Conservation (phyloP, 140 eudicot genomes). For the Cichorium intybus region DNA sequence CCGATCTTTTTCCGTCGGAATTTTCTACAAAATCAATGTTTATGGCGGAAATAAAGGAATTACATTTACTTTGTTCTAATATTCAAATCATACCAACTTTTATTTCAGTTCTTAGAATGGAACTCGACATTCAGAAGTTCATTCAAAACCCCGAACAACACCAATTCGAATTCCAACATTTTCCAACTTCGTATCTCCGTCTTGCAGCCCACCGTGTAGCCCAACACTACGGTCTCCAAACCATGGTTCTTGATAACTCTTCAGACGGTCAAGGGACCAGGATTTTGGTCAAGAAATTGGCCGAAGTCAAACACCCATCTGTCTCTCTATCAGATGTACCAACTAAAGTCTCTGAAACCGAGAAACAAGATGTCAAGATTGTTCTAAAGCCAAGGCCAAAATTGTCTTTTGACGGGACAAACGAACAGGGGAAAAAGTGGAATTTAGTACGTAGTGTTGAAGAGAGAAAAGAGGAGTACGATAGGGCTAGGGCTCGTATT, state of each 20-base stretch:
- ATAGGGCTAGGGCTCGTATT: slow-evolving; percentile 88
- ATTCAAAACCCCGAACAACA: slow-evolving; percentile 56
- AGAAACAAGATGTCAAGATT: slow-evolving; percentile 64
- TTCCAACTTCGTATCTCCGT: slow-evolving; percentile 90
- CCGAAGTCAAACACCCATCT: slow-evolving; percentile 58
- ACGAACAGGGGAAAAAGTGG: slow-evolving; percentile 46
- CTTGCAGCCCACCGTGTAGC: slow-evolving; percentile 99
- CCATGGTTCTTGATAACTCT: slow-evolving; percentile 63
- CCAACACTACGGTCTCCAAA: slow-evolving; percentile 83
- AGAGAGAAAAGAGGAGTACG: slow-evolving; percentile 96
- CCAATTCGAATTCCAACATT: slow-evolving; percentile 89
- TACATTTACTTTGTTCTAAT: slow-evolving; percentile 12
- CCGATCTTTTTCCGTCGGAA: neutral
- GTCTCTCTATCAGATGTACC: slow-evolving; percentile 71
- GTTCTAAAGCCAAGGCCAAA: slow-evolving; percentile 77
- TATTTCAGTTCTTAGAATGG: slow-evolving; percentile 83
- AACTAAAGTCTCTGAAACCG: slow-evolving; percentile 54
- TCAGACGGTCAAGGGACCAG: slow-evolving; percentile 65
- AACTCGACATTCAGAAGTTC: slow-evolving; percentile 85
- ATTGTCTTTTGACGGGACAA: slow-evolving; percentile 42
- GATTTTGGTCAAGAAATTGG: slow-evolving; percentile 58
- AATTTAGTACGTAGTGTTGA: slow-evolving; percentile 62
- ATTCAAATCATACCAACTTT: neutral
- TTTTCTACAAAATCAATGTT: neutral
- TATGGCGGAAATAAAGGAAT: too few species aligned